Evolutionary conservation across 371 early-diverging fungal genomes (phyloP).

Genomic region (Circinella umbellata): DNA sequence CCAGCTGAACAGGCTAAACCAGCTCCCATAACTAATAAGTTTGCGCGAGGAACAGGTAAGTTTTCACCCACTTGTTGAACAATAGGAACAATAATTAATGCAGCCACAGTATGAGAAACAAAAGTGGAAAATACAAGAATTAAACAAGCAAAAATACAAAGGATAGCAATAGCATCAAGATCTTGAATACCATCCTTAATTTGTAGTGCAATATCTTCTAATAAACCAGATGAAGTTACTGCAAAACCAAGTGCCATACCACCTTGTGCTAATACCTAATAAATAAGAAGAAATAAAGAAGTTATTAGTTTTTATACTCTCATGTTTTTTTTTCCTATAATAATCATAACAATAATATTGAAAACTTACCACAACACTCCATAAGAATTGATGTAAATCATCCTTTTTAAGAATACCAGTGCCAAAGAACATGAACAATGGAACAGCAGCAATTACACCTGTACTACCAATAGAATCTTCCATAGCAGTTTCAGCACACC

Average conservation of each 20-base stretch:
- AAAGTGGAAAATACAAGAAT: slow-evolving; percentile 89
- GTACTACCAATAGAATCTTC: slow-evolving; percentile 85
- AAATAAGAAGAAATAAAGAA: background rate
- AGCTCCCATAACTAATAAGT: slow-evolving; percentile 86
- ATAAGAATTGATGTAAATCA: slow-evolving; percentile 91
- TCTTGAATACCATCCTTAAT: slow-evolving; percentile 72
- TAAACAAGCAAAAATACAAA: slow-evolving; percentile 67
- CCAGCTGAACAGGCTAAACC: slow-evolving; percentile 55
- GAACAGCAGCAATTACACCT: slow-evolving; percentile 91
- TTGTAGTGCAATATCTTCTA: slow-evolving; percentile 75
- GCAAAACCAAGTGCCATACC: slow-evolving; percentile 86
- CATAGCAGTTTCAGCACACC: slow-evolving; percentile 84
- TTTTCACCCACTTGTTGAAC: slow-evolving; percentile 76
- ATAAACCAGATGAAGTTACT: slow-evolving; percentile 36
- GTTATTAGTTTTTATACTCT: no score
- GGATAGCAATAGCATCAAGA: slow-evolving; percentile 68
- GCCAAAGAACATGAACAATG: slow-evolving; percentile 86
- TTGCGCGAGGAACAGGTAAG: slow-evolving; percentile 81
- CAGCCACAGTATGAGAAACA: slow-evolving; percentile 94
- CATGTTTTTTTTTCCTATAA: background rate
- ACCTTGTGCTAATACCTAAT: slow-evolving; percentile 87
- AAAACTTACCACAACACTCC: slow-evolving; percentile 93
- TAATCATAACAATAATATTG: slow-evolving; percentile 56
- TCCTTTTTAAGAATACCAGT: slow-evolving; percentile 91
- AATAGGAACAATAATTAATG: slow-evolving; percentile 84